Conservation (phyloP, 345 rosid species). For the Litchi chinensis region DNA sequence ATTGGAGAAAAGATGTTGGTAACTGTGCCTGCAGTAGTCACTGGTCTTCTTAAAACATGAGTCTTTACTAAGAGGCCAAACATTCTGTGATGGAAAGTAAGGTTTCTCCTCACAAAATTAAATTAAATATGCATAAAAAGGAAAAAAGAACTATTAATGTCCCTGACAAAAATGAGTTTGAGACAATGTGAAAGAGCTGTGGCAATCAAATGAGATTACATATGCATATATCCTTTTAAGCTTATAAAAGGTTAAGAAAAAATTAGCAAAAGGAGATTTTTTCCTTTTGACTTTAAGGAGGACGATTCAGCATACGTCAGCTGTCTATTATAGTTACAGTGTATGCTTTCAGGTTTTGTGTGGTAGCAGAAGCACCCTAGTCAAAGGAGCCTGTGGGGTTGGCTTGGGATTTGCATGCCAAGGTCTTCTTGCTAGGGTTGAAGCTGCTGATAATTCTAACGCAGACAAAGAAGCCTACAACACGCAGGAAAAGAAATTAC, state of each 20-base stretch:
- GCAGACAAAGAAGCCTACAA: slow-evolving; percentile 50
- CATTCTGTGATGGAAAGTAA: neutral
- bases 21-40: neutral
- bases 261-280: neutral
- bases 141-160: neutral
- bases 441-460: slow-evolving; percentile 44
- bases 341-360: slow-evolving; percentile 67
- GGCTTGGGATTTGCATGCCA: slow-evolving; percentile 89
- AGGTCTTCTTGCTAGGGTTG: slow-evolving; percentile 64
- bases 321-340: slow-evolving; percentile 9
- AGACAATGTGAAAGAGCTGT: neutral
- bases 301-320: neutral
- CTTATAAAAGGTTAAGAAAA: neutral
- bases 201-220: slow-evolving; percentile 1
- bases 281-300: neutral
- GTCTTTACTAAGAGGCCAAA: neutral
- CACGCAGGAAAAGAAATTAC: slow-evolving; percentile 59
- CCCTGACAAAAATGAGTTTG: neutral
- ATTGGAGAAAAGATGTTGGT: neutral
- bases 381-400: slow-evolving; percentile 92
- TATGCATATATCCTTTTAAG: neutral
- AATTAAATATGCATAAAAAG: neutral
- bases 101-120: neutral
- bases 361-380: slow-evolving; percentile 77
- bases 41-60: neutral